Base-by-base conservation (phyloP, 1,139 yeast species). In the Nakaseomyces bracarensis region DNA sequence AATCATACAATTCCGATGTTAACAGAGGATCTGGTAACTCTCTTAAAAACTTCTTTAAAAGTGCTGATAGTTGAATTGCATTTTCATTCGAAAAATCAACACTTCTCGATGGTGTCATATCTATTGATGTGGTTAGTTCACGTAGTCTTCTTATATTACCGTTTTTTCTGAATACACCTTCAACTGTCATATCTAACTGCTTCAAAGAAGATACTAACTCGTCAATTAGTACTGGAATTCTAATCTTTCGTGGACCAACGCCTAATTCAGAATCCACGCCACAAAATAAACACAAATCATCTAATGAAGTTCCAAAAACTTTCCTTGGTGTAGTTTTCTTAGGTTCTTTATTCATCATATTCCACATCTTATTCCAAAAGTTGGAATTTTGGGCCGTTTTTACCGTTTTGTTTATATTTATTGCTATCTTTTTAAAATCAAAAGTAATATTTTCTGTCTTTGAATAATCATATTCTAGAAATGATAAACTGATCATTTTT, bases 161-260 rank as follows among this genome's bases (percentile, higher is more conserved):
- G 60, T 93, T 93, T 58, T 89, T 83, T 55, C 99, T 75, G 70
- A 93, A 93, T 8, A 93, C 83, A 45, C 98, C 98, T 64, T 91
- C 98, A 16, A 87, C 91, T 3, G 96, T 84, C 85, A 93, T 81
- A 65, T 91, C 97, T 70, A 85, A 86, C 46, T 84, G 94, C 45
- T 85, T 75, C 68, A 93, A 75, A 1, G 95, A 85, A 39, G 77
- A 75, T 37, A 93, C 76, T 14, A 89, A 69, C 55, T 91, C 97
- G 57, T 91, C 97, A 41, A 93, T 72, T 36, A 93, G 71, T 41
- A 85, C 75, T 0, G 99, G 99, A 36, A 93, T 83, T 34, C 81
- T 72, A 37, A 91, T 71, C 53, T 79, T 79, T 0, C 79, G 68
- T 0, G 95, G 91, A 0, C 96, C 96, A 31, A 84, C 85, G 3